phyloP scores from a whole-genome alignment of 331 rosid genomes.

The Quercus tomentella region DNA sequence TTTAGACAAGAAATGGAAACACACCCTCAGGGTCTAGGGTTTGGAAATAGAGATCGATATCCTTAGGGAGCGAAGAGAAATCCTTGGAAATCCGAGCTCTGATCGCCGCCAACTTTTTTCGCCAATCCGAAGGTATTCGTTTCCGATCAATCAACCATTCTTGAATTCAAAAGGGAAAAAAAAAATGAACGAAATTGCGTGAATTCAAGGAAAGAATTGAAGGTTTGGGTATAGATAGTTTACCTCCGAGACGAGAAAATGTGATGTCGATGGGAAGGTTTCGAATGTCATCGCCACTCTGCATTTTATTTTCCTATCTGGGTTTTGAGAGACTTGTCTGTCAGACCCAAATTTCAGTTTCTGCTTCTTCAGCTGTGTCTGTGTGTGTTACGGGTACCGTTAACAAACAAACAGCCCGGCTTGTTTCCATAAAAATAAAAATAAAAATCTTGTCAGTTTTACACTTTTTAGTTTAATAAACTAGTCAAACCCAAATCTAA shows the following conservation, averaged over 20 bases:
- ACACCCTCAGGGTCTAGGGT: constrained; percentile 74
- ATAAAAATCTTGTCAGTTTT: too few relatives aligned
- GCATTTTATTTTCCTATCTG: constrained; percentile 36
- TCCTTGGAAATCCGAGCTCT: constrained; percentile 76
- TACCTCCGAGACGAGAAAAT: constrained; percentile 93
- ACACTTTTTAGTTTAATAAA: too few relatives aligned
- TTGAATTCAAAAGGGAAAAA: constrained; percentile 12
- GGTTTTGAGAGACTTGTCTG: not conserved
- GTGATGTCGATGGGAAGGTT: constrained; percentile 88
- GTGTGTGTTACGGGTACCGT: too few relatives aligned
- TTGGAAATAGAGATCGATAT: constrained; percentile 63
- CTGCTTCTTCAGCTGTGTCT: too few relatives aligned
- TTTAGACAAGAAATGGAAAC: not conserved
- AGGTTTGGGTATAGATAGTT: not conserved
- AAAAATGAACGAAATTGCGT: not conserved
- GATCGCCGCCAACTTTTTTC: constrained; percentile 63
- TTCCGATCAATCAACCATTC: constrained; percentile 97
- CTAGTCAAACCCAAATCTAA: too few relatives aligned
- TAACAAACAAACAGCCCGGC: too few relatives aligned
- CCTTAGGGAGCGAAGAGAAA: constrained; percentile 71
- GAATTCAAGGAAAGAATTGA: not conserved
- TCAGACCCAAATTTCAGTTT: too few relatives aligned
- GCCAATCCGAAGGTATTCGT: constrained; percentile 82
- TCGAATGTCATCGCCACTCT: constrained; percentile 55
- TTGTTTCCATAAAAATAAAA: too few relatives aligned